Percentiles rank a stretch among this genome's conserved stretches.
phyloP scores from a whole-genome alignment of 257 asterid species.

The Agastache rugosa region DNA sequence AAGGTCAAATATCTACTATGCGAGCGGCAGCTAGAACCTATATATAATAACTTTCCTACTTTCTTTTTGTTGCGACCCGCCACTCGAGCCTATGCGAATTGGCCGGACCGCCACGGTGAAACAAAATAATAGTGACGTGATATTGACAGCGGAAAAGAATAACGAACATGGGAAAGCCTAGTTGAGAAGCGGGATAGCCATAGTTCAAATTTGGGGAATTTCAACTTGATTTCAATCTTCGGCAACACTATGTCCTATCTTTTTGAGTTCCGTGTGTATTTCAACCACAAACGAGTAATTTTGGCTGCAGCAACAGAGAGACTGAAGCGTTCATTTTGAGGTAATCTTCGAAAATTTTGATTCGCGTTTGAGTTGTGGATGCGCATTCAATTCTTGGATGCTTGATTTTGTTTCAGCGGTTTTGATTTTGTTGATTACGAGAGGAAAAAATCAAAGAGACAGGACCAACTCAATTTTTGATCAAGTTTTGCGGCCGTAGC shows the following conservation, averaged over 20 bases:
- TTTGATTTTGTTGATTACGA: neutral
- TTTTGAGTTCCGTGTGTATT: no score
- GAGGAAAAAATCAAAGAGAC: neutral
- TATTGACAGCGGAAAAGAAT: no score
- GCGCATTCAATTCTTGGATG: neutral
- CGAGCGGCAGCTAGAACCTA: no score
- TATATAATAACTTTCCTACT: no score
- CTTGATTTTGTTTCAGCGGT: neutral
- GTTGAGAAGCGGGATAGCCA: neutral
- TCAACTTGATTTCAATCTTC: neutral
- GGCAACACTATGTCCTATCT: neutral
- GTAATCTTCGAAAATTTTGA: neutral
- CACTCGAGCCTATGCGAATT: no score
- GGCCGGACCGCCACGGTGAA: no score
- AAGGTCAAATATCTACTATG: no score
- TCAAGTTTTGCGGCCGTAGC: neutral
- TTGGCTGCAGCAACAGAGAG: neutral
- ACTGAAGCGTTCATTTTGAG: neutral
- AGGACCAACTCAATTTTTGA: neutral
- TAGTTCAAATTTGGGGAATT: neutral
- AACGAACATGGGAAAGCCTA: neutral
- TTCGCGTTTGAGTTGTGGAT: neutral
- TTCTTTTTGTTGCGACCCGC: no score
- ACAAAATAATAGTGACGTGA: no score
- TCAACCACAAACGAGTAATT: neutral